A percentile compares a stretch with the other conserved stretches of the same genome.
Conservation (phyloP, 257 asterid genomes). For the Capsicum baccatum region DNA sequence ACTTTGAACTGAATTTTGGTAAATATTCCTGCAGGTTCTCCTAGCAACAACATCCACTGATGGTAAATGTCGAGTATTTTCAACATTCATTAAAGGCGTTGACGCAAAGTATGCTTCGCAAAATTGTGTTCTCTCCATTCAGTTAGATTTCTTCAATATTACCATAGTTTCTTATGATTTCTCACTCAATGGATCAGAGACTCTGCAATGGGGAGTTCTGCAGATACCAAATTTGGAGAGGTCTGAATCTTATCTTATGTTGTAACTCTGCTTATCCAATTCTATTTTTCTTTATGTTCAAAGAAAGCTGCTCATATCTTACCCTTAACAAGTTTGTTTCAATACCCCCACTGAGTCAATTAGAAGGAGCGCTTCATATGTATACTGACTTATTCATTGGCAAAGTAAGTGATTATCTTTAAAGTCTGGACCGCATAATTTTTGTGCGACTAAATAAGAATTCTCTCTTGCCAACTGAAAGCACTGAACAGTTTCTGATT, state of each 20-base stretch:
- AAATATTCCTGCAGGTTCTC: conserved; percentile 54
- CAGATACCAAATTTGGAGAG: conserved; percentile 95
- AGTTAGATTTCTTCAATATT: conserved; percentile 29
- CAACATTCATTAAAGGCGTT: conserved; percentile 97
- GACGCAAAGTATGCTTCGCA: conserved; percentile 70
- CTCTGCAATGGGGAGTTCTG: conserved; percentile 52
- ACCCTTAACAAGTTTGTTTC: conserved; percentile 1
- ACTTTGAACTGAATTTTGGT: conserved; percentile 6
- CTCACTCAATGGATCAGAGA: conserved; percentile 57
- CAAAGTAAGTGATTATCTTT: not conserved
- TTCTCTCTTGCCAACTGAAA: conserved; percentile 12
- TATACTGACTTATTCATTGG: not conserved
- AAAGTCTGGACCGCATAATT: not conserved
- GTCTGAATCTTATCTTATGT: conserved; percentile 44
- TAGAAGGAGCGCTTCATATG: conserved; percentile 6
- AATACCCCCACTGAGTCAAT: not conserved
- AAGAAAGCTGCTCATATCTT: not conserved
- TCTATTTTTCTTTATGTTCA: not conserved
- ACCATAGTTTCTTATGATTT: conserved; percentile 29
- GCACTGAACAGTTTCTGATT: not conserved
- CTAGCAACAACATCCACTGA: conserved; percentile 98
- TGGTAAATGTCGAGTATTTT: conserved; percentile 95
- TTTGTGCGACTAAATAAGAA: not conserved
- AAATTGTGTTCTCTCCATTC: conserved; percentile 33
- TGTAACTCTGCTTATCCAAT: conserved; percentile 22